Evolutionary conservation across 1,284 basidiomycete species (phyloP).

Genomic region (Tilletia caries): DNA sequence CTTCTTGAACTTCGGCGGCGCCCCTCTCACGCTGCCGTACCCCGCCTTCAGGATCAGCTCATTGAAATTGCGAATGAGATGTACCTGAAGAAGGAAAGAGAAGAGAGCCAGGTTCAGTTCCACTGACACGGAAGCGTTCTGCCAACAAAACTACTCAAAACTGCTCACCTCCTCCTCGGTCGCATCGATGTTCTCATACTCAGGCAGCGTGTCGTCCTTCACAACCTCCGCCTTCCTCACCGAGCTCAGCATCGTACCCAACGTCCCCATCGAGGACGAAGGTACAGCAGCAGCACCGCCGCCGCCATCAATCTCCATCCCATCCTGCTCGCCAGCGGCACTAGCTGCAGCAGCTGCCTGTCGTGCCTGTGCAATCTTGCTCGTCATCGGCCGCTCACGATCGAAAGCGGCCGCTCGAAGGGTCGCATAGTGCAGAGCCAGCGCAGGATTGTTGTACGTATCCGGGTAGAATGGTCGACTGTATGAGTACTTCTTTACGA

Average conservation of each 20-base stretch:
- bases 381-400: conserved; percentile 58
- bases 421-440: conserved; percentile 82
- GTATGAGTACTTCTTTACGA: conserved; percentile 77
- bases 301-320: not conserved
- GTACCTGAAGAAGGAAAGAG: conserved; percentile 63
- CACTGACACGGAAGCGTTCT: not conserved
- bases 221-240: conserved; percentile 45
- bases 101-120: not conserved
- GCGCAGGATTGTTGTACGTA: conserved; percentile 80
- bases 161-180: conserved; percentile 60
- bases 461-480: conserved; percentile 78
- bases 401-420: conserved; percentile 87
- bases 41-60: conserved; percentile 56
- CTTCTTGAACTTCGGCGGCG: conserved; percentile 28
- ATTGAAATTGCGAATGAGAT: conserved; percentile 73
- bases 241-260: not conserved
- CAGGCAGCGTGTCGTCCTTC: conserved; percentile 72
- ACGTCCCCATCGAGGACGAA: not conserved
- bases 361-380: not conserved
- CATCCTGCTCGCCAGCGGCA: not conserved
- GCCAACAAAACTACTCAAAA: not conserved
- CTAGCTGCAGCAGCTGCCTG: not conserved
- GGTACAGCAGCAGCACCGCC: not conserved
- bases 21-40: conserved; percentile 18
- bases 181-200: conserved; percentile 68